These are phyloP conservation scores for Boletus rubescentipes DNA, from an alignment of 768 basidiomycete species.

Conservation along the genomic window DNA sequence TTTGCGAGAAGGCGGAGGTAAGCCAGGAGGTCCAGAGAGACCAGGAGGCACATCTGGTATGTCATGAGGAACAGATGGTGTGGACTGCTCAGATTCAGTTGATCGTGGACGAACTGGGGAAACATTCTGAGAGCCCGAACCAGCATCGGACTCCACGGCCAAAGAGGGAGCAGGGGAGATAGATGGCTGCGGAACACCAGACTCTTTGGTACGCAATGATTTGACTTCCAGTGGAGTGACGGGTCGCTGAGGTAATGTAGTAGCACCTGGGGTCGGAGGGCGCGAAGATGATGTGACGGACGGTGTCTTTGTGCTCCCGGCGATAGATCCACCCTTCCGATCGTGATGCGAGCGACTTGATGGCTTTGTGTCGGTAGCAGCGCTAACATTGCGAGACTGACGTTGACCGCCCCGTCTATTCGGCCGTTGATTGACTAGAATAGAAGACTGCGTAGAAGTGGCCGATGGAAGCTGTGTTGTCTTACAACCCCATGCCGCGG, in stretches of 20 bases:
- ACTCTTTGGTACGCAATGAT: constrained; percentile 40
- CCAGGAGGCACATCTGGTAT: constrained; percentile 57
- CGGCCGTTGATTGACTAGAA: constrained; percentile 35
- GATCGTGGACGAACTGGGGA: constrained; percentile 41
- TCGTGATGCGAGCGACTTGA: constrained; percentile 41
- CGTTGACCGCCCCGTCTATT: constrained; percentile 48
- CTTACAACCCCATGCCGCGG: constrained; percentile 63
- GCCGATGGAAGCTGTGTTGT: constrained; percentile 20
- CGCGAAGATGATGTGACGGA: constrained; percentile 55
- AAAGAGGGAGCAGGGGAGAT: constrained; percentile 47
- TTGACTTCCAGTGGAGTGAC: constrained; percentile 46
- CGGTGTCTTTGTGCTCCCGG: constrained; percentile 40
- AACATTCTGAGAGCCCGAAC: constrained; percentile 44
- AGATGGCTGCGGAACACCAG: constrained; percentile 38
- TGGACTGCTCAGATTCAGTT: constrained; percentile 38
- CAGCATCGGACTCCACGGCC: constrained; percentile 50
- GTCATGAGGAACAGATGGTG: constrained; percentile 46
- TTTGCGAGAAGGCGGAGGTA: constrained; percentile 46
- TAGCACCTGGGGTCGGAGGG: constrained; percentile 51
- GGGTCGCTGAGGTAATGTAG: constrained; percentile 40
- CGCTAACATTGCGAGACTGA: constrained; percentile 42
- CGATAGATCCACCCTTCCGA: constrained; percentile 38
- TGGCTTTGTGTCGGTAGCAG: constrained; percentile 36
- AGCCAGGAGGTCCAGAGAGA: constrained; percentile 54
- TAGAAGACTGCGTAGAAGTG: constrained; percentile 17